Conservation (phyloP, 805 yeast genomes). For the Isabelozyma heimii region DNA sequence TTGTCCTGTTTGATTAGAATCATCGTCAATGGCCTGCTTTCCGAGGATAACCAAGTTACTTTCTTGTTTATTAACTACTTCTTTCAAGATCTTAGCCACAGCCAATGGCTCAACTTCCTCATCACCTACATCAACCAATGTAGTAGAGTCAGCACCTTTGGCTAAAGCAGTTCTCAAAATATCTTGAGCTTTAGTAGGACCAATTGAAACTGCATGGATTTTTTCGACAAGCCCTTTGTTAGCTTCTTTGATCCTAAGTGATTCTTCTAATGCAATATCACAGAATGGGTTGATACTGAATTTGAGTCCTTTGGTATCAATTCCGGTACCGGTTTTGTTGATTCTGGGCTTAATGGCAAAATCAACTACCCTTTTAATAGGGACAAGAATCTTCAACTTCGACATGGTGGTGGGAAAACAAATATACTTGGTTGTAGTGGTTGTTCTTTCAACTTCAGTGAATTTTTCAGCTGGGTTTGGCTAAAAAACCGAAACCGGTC, state of each 20-base stretch:
- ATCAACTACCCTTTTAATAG: slow-evolving; percentile 93
- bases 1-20: slow-evolving; percentile 92
- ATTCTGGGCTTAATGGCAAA: slow-evolving; percentile 91
- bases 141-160: slow-evolving; percentile 87
- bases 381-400: slow-evolving; percentile 76
- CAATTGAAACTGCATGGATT: slow-evolving; percentile 90
- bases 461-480: background rate
- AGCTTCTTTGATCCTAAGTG: slow-evolving; percentile 69
- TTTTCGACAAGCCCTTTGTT: slow-evolving; percentile 67
- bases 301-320: slow-evolving; percentile 86
- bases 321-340: slow-evolving; percentile 79
- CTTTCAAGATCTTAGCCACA: slow-evolving; percentile 80
- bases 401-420: slow-evolving; percentile 14
- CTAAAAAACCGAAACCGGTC: background rate
- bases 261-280: slow-evolving; percentile 97
- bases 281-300: slow-evolving; percentile 95
- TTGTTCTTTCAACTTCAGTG: background rate
- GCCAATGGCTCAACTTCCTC: slow-evolving; percentile 78
- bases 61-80: slow-evolving; percentile 65
- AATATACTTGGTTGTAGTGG: background rate
- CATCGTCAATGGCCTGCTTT: slow-evolving; percentile 96
- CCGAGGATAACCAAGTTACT: slow-evolving; percentile 87
- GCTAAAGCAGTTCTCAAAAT: slow-evolving; percentile 87
- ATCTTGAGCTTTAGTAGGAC: slow-evolving; percentile 84
- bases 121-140: slow-evolving; percentile 76